Percentiles rank a stretch among this genome's conserved stretches.
phyloP scores from a whole-genome alignment of 139 green algal species.

The Volvox reticuliferus region DNA sequence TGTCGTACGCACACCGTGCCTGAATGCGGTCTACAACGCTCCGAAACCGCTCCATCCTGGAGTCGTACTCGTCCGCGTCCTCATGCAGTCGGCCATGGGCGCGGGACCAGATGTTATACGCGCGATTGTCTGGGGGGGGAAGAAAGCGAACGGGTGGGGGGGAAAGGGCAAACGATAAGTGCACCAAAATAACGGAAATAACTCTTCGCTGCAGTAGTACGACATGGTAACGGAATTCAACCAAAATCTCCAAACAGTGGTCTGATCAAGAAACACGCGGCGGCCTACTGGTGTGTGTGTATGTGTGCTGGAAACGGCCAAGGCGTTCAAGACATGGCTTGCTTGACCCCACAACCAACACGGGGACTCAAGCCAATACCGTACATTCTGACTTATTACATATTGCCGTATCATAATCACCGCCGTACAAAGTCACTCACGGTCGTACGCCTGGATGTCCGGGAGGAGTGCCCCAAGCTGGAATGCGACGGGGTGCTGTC shows the following conservation, averaged over 20 bases:
- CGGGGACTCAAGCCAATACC: too few relatives aligned
- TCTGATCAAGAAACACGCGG: too few relatives aligned
- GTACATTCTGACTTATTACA: too few relatives aligned
- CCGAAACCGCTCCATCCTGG: slow-evolving; percentile 27
- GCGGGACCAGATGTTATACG: slow-evolving; percentile 45
- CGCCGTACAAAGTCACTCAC: slow-evolving; percentile 31
- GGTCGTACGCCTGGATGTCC: slow-evolving; percentile 17
- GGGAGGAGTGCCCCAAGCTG: slow-evolving; percentile 38
- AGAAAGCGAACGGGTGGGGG: neutral
- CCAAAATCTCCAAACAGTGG: too few relatives aligned
- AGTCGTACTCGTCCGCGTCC: slow-evolving; percentile 19
- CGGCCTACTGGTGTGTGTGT: too few relatives aligned
- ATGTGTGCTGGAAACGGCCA: too few relatives aligned
- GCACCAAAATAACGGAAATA: too few relatives aligned
- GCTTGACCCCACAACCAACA: too few relatives aligned
- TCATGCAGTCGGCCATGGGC: slow-evolving; percentile 23
- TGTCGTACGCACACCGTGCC: neutral
- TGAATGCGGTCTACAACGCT: neutral
- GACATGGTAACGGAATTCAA: too few relatives aligned
- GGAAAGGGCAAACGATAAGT: too few relatives aligned
- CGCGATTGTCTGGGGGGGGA: neutral
- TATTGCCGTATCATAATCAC: neutral
- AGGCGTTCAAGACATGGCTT: too few relatives aligned
- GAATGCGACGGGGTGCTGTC: slow-evolving; percentile 32
- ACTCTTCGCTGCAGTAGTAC: too few relatives aligned